Evolutionary conservation across 306 rosid species (phyloP).

Genomic region (Vachellia pachyceras): DNA sequence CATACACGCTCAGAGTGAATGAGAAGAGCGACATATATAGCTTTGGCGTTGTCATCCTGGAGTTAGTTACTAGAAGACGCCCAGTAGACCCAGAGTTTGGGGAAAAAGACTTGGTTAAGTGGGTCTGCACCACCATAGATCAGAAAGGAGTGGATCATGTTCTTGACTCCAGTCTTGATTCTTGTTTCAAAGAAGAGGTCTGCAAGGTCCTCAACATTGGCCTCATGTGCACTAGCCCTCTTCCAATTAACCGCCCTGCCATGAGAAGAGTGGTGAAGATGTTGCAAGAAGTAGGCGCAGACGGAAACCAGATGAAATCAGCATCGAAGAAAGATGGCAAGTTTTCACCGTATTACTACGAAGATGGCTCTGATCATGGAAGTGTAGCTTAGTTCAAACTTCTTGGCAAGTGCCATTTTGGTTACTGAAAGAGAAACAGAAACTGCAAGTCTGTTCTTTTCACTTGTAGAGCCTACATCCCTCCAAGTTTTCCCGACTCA

Average conservation of each 20-base stretch:
- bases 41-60: slow-evolving; percentile 90
- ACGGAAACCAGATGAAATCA: slow-evolving; percentile 45
- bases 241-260: slow-evolving; percentile 74
- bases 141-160: slow-evolving; percentile 81
- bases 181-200: slow-evolving; percentile 80
- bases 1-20: slow-evolving; percentile 88
- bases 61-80: slow-evolving; percentile 75
- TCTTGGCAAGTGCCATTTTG: slow-evolving; percentile 24
- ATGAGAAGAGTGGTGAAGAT: slow-evolving; percentile 79
- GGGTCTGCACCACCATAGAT: slow-evolving; percentile 92
- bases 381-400: slow-evolving; percentile 57
- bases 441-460: slow-evolving; percentile 33
- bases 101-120: slow-evolving; percentile 88
- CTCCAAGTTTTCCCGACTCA: slow-evolving; percentile 29
- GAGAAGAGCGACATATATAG: slow-evolving; percentile 98
- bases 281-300: slow-evolving; percentile 65
- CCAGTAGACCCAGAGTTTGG: slow-evolving; percentile 92
- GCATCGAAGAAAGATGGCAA: slow-evolving; percentile 58
- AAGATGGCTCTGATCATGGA: slow-evolving; percentile 69
- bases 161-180: slow-evolving; percentile 69
- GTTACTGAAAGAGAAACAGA: slow-evolving; percentile 19
- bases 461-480: slow-evolving; percentile 36
- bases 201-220: slow-evolving; percentile 90
- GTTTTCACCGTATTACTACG: slow-evolving; percentile 66
- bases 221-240: slow-evolving; percentile 91